These are phyloP conservation scores for Sarcomyxa edulis DNA, from an alignment of 768 basidiomycete species.

Conservation along the genomic window DNA sequence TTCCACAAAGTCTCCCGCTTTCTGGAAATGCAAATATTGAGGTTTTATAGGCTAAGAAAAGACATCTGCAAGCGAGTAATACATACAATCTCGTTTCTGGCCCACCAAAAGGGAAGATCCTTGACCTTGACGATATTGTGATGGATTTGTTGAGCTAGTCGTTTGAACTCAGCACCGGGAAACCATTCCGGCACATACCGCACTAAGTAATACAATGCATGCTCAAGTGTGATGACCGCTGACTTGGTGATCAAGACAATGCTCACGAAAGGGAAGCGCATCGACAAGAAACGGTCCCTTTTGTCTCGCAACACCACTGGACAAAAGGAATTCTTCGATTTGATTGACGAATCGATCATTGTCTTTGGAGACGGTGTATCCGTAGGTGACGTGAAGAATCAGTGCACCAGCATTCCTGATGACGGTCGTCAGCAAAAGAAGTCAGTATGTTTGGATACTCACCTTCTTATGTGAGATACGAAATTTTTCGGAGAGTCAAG, in stretches of 20 bases:
- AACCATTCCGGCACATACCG: too few species aligned
- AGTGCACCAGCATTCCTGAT: slow-evolving; percentile 5
- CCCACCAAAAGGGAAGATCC: not conserved
- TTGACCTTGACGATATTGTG: slow-evolving; percentile 3
- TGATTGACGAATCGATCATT: slow-evolving; percentile 4
- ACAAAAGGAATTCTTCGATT: slow-evolving; percentile 16
- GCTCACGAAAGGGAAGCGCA: slow-evolving; percentile 19
- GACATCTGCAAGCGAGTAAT: not conserved
- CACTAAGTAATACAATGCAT: not conserved
- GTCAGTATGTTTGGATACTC: not conserved
- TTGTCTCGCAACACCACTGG: not conserved
- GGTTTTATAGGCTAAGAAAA: not conserved
- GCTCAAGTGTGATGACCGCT: slow-evolving; percentile 2
- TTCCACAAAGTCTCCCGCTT: not conserved
- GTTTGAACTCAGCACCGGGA: not conserved
- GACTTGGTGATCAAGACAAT: not conserved
- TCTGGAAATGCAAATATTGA: not conserved
- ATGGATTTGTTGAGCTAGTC: not conserved
- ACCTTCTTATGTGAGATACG: slow-evolving; percentile 1
- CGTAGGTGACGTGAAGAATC: slow-evolving; percentile 10
- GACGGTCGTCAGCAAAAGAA: too few species aligned
- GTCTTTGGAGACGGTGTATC: slow-evolving; percentile 2
- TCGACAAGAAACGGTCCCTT: slow-evolving; percentile 16
- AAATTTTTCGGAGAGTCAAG: slow-evolving; percentile 22
- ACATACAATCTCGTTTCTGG: too few species aligned